Percentiles rank a stretch among this genome's conserved stretches.
Conservation (phyloP, 75 land plant species). For the Ceratopteris richardii region DNA sequence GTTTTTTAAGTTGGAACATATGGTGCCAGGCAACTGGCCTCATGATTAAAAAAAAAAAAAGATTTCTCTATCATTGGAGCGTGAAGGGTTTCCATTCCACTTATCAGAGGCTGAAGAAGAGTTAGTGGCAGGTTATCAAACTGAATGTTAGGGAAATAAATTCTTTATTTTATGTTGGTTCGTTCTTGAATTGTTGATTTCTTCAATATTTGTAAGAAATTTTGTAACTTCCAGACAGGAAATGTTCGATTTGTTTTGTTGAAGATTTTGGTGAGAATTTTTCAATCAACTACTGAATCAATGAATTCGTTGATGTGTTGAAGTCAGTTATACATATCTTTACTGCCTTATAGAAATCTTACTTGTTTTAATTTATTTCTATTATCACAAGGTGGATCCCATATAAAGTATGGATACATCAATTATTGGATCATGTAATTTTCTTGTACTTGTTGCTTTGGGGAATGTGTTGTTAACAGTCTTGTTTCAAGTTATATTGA, state of each 20-base stretch:
- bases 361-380: neutral
- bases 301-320: neutral
- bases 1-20: neutral
- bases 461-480: slow-evolving; percentile 1
- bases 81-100: neutral
- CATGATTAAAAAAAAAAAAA: too few relatives aligned
- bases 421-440: neutral
- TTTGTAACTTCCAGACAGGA: neutral
- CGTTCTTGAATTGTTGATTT: neutral
- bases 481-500: neutral
- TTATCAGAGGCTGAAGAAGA: neutral
- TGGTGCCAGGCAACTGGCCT: neutral
- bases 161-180: slow-evolving; percentile 8
- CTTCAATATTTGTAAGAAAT: slow-evolving; percentile 4
- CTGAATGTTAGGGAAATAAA: slow-evolving; percentile 3
- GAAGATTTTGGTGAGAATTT: neutral
- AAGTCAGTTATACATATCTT: neutral
- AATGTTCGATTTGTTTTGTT: neutral
- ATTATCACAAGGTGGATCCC: neutral
- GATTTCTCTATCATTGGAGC: neutral
- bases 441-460: neutral
- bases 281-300: neutral
- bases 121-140: slow-evolving; percentile 7
- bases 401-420: neutral
- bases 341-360: neutral